Evolutionary conservation across 768 basidiomycete species (phyloP), one percentile per base, ranked within the genome.

Genomic region (Lactarius indigo): DNA sequence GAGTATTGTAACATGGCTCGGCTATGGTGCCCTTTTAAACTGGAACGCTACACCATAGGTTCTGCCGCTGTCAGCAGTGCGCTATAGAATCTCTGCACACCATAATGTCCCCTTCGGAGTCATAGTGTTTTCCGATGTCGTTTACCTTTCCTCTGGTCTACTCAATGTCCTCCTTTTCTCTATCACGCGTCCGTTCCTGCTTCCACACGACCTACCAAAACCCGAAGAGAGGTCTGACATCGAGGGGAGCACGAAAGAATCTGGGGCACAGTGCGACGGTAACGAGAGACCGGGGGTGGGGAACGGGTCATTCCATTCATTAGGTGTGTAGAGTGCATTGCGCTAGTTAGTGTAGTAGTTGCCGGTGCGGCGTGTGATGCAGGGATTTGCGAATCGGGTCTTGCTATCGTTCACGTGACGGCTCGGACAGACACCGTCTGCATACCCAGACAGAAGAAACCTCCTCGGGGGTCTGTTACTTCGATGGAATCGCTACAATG

Each of bases 91-190:
- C 6, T 82, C 82, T 71, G 72, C 68, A 39, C 71, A 69, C 13
- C 59, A 65, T 20, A 9, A 64, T 4, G 71, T 78, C 20, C 76
- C 81, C 9, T 76, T 78, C 66, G 74, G 73, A 54, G 76, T 77
- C 31, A 79, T 76, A 9, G 74, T 79, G 23, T 76, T 81, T 60
- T 73, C 78, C 10, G 79, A 75, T 33, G 72, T 78, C 6, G 47
- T 83, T 8, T 83, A 79, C 68, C 74, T 79, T 4, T 76, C 78
- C 33, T 82, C 80, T 0, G 82, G 82, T 5, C 64, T 82, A 39
- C 75, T 82, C 69, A 82, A 84, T 68, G 75, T 79, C 28, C 64
- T 80, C 47, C 75, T 84, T 20, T 74, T 70, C 74, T 67, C 73
- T 1, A 47, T 74, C 26, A 81, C 80, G 7, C 76, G 80, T 10